These are phyloP conservation scores for Irpex lacteus DNA, from an alignment of 1,284 basidiomycete genomes.

Conservation along the genomic window DNA sequence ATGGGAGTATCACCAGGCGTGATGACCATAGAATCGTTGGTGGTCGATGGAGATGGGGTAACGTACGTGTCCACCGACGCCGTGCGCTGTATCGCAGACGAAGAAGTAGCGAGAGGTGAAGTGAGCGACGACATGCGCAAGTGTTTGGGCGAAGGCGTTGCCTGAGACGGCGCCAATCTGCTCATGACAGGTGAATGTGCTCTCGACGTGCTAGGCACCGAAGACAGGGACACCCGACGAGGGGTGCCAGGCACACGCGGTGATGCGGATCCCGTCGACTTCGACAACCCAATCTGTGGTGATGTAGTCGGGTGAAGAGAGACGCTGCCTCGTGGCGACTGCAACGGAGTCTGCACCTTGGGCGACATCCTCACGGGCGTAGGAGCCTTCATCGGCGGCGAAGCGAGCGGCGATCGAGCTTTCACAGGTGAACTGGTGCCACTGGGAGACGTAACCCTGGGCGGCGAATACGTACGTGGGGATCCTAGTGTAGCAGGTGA, in stretches of 20 bases:
- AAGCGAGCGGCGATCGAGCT: slow-evolving; percentile 15
- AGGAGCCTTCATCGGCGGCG: slow-evolving; percentile 5
- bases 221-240: slow-evolving; percentile 21
- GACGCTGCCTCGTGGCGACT: slow-evolving; percentile 4
- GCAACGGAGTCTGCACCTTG: background rate
- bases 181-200: slow-evolving; percentile 22
- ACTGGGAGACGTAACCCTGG: slow-evolving; percentile 17
- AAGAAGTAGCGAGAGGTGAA: slow-evolving; percentile 20
- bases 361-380: background rate
- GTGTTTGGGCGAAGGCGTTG: slow-evolving; percentile 25
- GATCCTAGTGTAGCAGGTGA: slow-evolving; percentile 31
- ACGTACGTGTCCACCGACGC: slow-evolving; percentile 30
- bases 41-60: slow-evolving; percentile 48
- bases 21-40: slow-evolving; percentile 37
- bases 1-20: slow-evolving; percentile 24
- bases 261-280: slow-evolving; percentile 2
- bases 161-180: slow-evolving; percentile 2
- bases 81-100: slow-evolving; percentile 23
- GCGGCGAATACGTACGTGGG: slow-evolving; percentile 32
- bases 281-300: slow-evolving; percentile 14
- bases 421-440: background rate
- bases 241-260: slow-evolving; percentile 18
- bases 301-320: slow-evolving; percentile 10
- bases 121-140: slow-evolving; percentile 18
- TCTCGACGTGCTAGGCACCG: slow-evolving; percentile 15